Percentiles rank a stretch among this genome's conserved stretches.
phyloP scores from a whole-genome alignment of 169 alveolate species.

The Plasmodium cynomolgi region DNA sequence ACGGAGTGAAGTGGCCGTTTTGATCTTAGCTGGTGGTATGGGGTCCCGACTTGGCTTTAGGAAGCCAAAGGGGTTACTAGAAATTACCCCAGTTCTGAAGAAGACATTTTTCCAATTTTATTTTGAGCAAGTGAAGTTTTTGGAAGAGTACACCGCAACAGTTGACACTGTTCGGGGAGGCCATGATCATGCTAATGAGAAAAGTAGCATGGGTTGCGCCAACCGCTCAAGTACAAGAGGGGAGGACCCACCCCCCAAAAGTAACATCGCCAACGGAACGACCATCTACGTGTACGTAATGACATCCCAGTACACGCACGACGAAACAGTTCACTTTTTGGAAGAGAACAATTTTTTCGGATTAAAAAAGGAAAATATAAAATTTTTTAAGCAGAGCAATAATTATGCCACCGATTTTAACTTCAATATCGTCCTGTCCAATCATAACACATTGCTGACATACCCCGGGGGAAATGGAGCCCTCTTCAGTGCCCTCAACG shows the following conservation, averaged over 20 bases:
- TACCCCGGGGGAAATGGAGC: conserved; percentile 83
- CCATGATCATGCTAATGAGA: background rate
- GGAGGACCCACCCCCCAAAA: background rate
- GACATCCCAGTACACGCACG: conserved; percentile 80
- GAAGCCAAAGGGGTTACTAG: conserved; percentile 78
- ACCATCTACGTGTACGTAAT: conserved; percentile 76
- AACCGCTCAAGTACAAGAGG: background rate
- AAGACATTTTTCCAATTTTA: conserved; percentile 82
- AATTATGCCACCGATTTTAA: conserved; percentile 41
- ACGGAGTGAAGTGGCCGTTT: conserved; percentile 75
- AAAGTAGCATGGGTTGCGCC: background rate
- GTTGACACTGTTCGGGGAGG: background rate
- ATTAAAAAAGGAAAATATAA: conserved; percentile 71
- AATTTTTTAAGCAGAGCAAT: conserved; percentile 76
- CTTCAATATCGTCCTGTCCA: conserved; percentile 29
- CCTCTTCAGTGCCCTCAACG: conserved; percentile 76
- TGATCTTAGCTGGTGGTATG: conserved; percentile 84
- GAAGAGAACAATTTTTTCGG: conserved; percentile 74
- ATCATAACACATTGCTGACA: conserved; percentile 13
- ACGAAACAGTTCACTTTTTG: conserved; percentile 72
- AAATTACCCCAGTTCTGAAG: conserved; percentile 75
- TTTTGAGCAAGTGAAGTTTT: conserved; percentile 75
- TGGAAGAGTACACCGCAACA: conserved; percentile 36
- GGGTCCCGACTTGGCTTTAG: conserved; percentile 78
- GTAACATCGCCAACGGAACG: background rate